A percentile compares a stretch with the other conserved stretches of the same genome.
Evolutionary conservation across 345 rosid species (phyloP).

Genomic region (Excoecaria agallocha): DNA sequence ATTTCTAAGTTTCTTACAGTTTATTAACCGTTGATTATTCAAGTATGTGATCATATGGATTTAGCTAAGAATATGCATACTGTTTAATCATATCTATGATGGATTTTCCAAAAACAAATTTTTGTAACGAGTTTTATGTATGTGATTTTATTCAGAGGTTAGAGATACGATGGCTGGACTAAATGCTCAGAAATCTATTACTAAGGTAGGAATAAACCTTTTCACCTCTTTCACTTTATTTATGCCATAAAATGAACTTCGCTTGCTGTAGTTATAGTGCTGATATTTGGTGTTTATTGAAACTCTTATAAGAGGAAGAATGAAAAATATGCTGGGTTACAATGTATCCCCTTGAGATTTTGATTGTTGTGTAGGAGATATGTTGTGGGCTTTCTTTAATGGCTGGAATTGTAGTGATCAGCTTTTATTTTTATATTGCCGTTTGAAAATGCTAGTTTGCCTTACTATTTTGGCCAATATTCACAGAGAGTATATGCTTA

Average conservation of each 20-base stretch:
- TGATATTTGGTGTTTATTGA: background rate
- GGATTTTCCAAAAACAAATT: background rate
- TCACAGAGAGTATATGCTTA: background rate
- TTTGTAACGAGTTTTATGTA: background rate
- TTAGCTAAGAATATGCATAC: background rate
- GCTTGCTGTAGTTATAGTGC: background rate
- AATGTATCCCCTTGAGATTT: too few species aligned
- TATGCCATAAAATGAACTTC: too few species aligned
- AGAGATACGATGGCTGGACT: conserved; percentile 21
- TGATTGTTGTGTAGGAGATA: too few species aligned
- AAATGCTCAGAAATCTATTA: conserved; percentile 25
- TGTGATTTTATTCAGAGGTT: conserved; percentile 22
- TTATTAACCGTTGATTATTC: background rate
- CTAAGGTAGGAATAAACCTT: conserved; percentile 14
- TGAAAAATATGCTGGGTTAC: too few species aligned
- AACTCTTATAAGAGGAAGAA: too few species aligned
- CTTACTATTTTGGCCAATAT: background rate
- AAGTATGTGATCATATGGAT: background rate
- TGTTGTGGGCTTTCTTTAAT: too few species aligned
- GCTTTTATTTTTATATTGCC: background rate
- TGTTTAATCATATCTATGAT: background rate
- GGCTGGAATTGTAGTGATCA: background rate
- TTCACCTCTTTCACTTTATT: background rate
- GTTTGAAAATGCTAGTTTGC: background rate
- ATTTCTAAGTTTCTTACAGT: background rate